phyloP scores from a whole-genome alignment of 495 filamentous ascomycete genomes.

The Xylaria acuta region DNA sequence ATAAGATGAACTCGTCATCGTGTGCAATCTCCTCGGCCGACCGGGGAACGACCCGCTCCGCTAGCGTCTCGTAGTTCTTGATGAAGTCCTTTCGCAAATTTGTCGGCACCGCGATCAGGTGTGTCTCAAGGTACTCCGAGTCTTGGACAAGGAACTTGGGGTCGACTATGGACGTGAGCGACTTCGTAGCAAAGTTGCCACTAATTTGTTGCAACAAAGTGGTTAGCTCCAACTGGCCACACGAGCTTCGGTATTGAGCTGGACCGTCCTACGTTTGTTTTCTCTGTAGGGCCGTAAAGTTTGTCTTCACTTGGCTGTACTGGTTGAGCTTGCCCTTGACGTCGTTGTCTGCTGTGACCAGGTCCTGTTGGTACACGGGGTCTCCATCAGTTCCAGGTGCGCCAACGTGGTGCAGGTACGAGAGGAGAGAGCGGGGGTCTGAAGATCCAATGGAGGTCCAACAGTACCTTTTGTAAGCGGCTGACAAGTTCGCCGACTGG shows the following conservation, averaged over 20 bases:
- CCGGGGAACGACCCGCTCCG: slow-evolving; percentile 84
- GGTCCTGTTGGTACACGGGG: slow-evolving; percentile 62
- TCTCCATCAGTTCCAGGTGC: slow-evolving; percentile 26
- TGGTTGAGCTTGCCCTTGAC: slow-evolving; percentile 91
- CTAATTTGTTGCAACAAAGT: slow-evolving; percentile 49
- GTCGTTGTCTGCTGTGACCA: slow-evolving; percentile 87
- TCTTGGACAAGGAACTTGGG: slow-evolving; percentile 79
- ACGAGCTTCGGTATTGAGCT: neutral
- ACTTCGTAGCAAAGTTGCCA: slow-evolving; percentile 93
- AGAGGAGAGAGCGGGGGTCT: neutral
- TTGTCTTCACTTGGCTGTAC: slow-evolving; percentile 89
- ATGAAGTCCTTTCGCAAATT: slow-evolving; percentile 83
- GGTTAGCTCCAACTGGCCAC: slow-evolving; percentile 11
- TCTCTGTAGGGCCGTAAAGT: slow-evolving; percentile 76
- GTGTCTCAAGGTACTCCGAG: slow-evolving; percentile 96
- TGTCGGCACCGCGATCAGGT: slow-evolving; percentile 85
- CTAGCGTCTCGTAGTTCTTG: slow-evolving; percentile 83
- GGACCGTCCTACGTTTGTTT: slow-evolving; percentile 73
- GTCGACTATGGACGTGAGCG: slow-evolving; percentile 84
- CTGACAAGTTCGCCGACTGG: slow-evolving; percentile 84
- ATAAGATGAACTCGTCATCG: slow-evolving; percentile 88
- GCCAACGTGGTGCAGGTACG: neutral
- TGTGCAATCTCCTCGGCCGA: slow-evolving; percentile 76
- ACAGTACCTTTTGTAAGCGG: slow-evolving; percentile 77
- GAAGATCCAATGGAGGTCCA: neutral